Conservation (phyloP, 1,139 yeast species). For the Pichia sp. region DNA sequence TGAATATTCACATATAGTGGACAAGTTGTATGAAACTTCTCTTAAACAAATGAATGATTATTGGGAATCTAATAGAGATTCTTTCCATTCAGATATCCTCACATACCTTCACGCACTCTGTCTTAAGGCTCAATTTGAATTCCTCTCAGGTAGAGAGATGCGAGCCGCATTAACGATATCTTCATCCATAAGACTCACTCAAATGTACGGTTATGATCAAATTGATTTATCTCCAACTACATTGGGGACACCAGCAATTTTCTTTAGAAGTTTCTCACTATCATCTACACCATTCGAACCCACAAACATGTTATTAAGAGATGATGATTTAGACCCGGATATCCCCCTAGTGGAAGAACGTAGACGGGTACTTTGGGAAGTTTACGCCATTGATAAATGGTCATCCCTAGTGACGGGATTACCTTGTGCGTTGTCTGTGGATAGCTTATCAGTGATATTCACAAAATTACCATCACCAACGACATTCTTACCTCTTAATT, state of each 20-base stretch:
- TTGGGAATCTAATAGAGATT: slow-evolving; percentile 17
- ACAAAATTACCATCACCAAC: slow-evolving; percentile 26
- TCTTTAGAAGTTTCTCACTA: slow-evolving; percentile 13
- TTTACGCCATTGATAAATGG: slow-evolving; percentile 25
- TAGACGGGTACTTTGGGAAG: slow-evolving; percentile 25
- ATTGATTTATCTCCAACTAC: slow-evolving; percentile 21
- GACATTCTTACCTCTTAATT: slow-evolving; percentile 19
- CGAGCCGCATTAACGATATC: slow-evolving; percentile 23
- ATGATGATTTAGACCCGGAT: slow-evolving; percentile 21
- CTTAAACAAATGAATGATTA: slow-evolving; percentile 13
- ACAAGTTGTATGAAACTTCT: slow-evolving; percentile 16
- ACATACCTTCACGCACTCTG: slow-evolving; percentile 21
- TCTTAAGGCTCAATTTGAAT: slow-evolving; percentile 22
- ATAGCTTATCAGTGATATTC: slow-evolving; percentile 20
- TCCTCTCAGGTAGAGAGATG: slow-evolving; percentile 20
- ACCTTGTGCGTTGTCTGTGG: slow-evolving; percentile 24
- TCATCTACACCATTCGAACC: slow-evolving; percentile 6
- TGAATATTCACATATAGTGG: slow-evolving; percentile 15
- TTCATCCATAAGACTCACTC: slow-evolving; percentile 22
- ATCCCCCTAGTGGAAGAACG: slow-evolving; percentile 23
- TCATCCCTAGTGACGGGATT: slow-evolving; percentile 26
- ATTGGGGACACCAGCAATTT: slow-evolving; percentile 16
- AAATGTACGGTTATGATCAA: slow-evolving; percentile 25
- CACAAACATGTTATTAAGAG: slow-evolving; percentile 12
- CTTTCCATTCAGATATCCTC: slow-evolving; percentile 16